phyloP scores from a whole-genome alignment of 1,284 basidiomycete genomes.

The Mycena sp. region DNA sequence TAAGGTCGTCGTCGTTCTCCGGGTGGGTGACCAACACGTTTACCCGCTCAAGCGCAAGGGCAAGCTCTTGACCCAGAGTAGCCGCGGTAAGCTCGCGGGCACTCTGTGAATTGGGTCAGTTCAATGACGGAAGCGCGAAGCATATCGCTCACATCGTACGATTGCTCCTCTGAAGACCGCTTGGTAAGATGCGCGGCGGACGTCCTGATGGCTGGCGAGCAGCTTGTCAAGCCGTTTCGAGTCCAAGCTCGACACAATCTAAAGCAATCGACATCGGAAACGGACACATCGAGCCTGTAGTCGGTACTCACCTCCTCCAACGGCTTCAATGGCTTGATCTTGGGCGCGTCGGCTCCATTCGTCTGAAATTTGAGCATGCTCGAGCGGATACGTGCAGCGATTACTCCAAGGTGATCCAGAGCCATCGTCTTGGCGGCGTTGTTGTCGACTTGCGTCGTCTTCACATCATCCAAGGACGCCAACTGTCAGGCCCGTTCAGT shows the following conservation, averaged over 20 bases:
- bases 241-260: constrained; percentile 69
- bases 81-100: constrained; percentile 79
- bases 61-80: constrained; percentile 79
- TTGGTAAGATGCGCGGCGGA: constrained; percentile 73
- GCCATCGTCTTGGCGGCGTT: constrained; percentile 89
- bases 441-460: constrained; percentile 71
- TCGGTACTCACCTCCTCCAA: constrained; percentile 77
- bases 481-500: constrained; percentile 56
- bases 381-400: constrained; percentile 83
- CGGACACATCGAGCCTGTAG: not conserved
- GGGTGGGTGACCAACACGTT: constrained; percentile 54
- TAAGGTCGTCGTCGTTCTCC: constrained; percentile 49
- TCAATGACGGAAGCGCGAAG: constrained; percentile 1
- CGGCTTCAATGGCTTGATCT: constrained; percentile 54
- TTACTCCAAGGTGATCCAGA: constrained; percentile 92
- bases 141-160: constrained; percentile 64
- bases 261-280: not conserved
- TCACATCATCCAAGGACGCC: constrained; percentile 82
- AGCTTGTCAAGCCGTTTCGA: constrained; percentile 65
- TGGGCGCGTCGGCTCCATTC: constrained; percentile 39
- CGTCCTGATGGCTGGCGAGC: constrained; percentile 66
- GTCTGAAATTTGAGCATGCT: constrained; percentile 63
- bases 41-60: constrained; percentile 65
- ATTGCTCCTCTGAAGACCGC: constrained; percentile 78
- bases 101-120: constrained; percentile 60